Percentiles rank a stretch among this genome's conserved stretches.
Evolutionary conservation across 129 eudicot genomes (phyloP).

Genomic region (Mikania micrantha): DNA sequence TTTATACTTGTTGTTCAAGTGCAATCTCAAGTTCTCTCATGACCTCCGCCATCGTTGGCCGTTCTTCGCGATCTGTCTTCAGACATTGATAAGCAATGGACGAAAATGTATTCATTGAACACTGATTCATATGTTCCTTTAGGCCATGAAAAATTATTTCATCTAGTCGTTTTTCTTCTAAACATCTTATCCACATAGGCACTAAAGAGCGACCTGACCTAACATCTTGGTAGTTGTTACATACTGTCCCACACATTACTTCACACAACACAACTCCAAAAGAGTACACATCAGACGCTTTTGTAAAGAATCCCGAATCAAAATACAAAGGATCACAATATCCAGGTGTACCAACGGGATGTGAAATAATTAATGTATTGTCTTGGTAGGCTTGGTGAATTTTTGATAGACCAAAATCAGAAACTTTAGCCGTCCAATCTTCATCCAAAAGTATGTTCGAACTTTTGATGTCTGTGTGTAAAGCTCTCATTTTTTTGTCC

Average conservation of each 20-base stretch:
- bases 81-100: constrained; percentile 9
- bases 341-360: too few relatives aligned
- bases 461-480: constrained; percentile 1
- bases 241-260: constrained; percentile 9
- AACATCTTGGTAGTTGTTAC: background rate
- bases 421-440: too few relatives aligned
- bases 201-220: too few relatives aligned
- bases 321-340: too few relatives aligned
- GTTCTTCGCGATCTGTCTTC: background rate
- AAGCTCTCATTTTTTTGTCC: background rate
- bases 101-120: constrained; percentile 11
- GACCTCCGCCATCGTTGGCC: background rate
- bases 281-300: constrained; percentile 16
- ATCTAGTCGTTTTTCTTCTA: background rate
- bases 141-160: background rate
- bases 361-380: too few relatives aligned
- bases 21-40: constrained; percentile 15
- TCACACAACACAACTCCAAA: constrained; percentile 17
- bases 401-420: constrained; percentile 10
- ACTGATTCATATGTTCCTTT: background rate
- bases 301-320: too few relatives aligned
- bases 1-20: constrained; percentile 15
- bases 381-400: background rate
- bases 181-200: background rate
- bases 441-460: background rate